phyloP scores from a whole-genome alignment of 1,284 basidiomycete genomes.

The Peniophora sp. region DNA sequence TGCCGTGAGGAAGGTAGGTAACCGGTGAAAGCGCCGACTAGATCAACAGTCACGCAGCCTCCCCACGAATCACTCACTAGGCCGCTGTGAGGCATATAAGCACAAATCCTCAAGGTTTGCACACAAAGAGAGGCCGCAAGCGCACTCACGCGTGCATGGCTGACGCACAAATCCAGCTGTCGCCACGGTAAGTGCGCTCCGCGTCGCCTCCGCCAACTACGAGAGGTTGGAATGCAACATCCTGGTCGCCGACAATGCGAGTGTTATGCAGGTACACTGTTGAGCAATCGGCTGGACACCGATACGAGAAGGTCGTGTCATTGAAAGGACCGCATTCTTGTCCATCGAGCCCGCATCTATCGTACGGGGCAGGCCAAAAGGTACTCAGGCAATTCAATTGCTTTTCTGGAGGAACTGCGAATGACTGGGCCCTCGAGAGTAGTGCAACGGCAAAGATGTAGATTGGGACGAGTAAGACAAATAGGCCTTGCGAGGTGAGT shows the following conservation, averaged over 20 bases:
- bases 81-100: conserved; percentile 40
- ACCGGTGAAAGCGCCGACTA: conserved; percentile 65
- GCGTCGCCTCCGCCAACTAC: conserved; percentile 78
- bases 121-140: conserved; percentile 1
- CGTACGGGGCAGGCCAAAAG: conserved; percentile 58
- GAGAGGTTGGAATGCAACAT: conserved; percentile 63
- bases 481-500: conserved; percentile 44
- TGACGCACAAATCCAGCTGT: conserved; percentile 80
- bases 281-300: conserved; percentile 74
- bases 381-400: conserved; percentile 63
- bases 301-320: conserved; percentile 58
- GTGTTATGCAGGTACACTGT: conserved; percentile 71
- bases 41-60: conserved; percentile 68
- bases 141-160: conserved; percentile 67
- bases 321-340: conserved; percentile 59
- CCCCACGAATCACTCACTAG: conserved; percentile 57
- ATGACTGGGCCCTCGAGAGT: conserved; percentile 66
- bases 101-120: not conserved
- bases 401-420: conserved; percentile 52
- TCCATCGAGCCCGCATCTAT: conserved; percentile 76
- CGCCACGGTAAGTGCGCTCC: conserved; percentile 69
- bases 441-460: conserved; percentile 73
- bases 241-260: conserved; percentile 63
- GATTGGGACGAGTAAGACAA: conserved; percentile 44
- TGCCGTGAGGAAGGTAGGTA: conserved; percentile 54